Conservation (phyloP, 768 basidiomycete species). For the Rhodotorula babjevae region DNA sequence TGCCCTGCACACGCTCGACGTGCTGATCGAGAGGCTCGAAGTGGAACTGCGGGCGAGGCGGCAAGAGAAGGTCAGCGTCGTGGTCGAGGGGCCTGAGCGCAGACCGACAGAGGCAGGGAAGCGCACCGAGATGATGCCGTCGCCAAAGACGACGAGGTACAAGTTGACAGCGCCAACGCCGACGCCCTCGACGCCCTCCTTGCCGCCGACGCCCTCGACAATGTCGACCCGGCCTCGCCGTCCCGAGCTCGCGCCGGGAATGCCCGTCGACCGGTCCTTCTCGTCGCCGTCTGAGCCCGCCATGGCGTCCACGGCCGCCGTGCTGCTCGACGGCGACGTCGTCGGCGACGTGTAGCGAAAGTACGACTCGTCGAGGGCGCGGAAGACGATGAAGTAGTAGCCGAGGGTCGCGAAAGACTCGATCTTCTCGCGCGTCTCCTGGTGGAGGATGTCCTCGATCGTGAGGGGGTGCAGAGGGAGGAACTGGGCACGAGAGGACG, state of each 20-base stretch:
- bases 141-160: conserved; percentile 82
- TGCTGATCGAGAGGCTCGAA: conserved; percentile 87
- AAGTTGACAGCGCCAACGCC: conserved; percentile 71
- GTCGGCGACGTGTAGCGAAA: conserved; percentile 46
- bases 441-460: conserved; percentile 84
- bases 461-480: conserved; percentile 87
- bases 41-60: conserved; percentile 62
- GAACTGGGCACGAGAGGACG: conserved; percentile 54
- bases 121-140: conserved; percentile 63
- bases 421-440: conserved; percentile 86
- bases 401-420: conserved; percentile 78
- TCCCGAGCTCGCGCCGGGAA: conserved; percentile 34
- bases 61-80: background rate
- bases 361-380: conserved; percentile 64
- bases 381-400: conserved; percentile 85
- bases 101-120: background rate
- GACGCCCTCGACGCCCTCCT: conserved; percentile 52
- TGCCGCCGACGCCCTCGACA: conserved; percentile 51
- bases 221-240: conserved; percentile 49
- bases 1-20: conserved; percentile 66
- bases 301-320: background rate
- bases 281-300: background rate
- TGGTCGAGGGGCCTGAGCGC: no score
- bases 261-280: background rate
- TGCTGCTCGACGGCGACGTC: background rate